These are phyloP conservation scores for Pneumocystis oryctolagi DNA, from an alignment of 1,139 yeast species.

Conservation along the genomic window DNA sequence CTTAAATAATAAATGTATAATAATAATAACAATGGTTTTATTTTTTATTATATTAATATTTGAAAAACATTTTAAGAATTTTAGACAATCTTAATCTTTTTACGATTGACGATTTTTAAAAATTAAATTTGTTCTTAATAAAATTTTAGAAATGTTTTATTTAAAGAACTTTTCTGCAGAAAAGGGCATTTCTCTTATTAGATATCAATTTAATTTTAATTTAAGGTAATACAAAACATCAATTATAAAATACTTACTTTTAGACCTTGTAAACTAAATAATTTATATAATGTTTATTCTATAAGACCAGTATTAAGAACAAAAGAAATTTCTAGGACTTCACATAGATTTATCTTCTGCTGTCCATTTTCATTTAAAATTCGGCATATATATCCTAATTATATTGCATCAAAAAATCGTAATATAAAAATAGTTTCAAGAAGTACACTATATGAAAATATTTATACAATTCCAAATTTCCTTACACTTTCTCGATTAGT, in stretches of 20 bases:
- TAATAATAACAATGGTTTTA: no score
- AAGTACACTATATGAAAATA: conserved; percentile 32
- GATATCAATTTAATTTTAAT: background rate
- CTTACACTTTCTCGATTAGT: conserved; percentile 65
- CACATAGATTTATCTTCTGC: background rate
- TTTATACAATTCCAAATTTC: conserved; percentile 72
- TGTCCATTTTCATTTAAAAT: background rate
- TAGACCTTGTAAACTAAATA: background rate
- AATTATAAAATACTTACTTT: background rate
- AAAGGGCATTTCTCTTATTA: background rate
- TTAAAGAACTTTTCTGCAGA: background rate
- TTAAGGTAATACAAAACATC: background rate
- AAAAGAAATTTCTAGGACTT: background rate
- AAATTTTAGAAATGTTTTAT: background rate
- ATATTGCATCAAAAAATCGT: background rate
- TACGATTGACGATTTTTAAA: background rate
- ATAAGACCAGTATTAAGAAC: background rate
- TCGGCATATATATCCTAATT: background rate
- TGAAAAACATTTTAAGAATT: no score
- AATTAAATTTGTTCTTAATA: background rate
- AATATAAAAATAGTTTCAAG: background rate
- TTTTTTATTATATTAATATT: no score
- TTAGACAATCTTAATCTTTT: background rate
- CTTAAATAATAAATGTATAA: no score
- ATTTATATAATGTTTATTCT: background rate